Base-by-base conservation (phyloP, 2,329 filamentous ascomycete genomes). In the Fusarium penzigii region DNA sequence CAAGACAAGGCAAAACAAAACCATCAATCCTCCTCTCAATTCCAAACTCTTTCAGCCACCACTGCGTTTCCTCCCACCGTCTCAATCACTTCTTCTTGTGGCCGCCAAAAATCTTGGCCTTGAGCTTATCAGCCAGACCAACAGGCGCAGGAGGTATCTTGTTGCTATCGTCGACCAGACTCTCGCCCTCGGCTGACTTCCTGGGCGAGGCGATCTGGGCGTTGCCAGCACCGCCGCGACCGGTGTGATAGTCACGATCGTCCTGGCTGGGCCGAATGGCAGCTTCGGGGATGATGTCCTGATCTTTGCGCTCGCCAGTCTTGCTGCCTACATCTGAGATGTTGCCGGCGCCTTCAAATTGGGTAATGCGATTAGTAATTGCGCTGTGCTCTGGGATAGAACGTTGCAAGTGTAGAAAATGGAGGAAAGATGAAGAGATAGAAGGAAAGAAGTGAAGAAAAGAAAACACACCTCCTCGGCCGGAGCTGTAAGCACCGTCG, bases 141-240 rank as follows among this genome's bases (percentile, higher is more conserved):
- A 70, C 61, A 48, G 72, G 71, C 9, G 68, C 59, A 36, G 56
- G 59, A n/a, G 53, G 53, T 34, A 57, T 50, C 58, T 69, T 66
- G 17, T 68, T 63, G 6, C 62, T 56, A 36, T 68, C 64, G 6
- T 62, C 57, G 36, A 63, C 53, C 38, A 62, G 61, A 57, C 68
- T 64, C 20, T 68, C 64, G 14, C 68, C 64, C 20, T 68, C 64
- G 14, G 64, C 60, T 8, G 65, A 55, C 49, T 65, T 65, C 61
- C 68, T 66, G 52, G 60, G 57, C 36, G 65, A 65, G 42, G 72
- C 59, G 60, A 78, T 73, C 66, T 78, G 52, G 39, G 57, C 79
- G 67, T 86, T 86, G 46, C 82, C 83, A 10, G 78, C 81, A 52
- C 83, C 83, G 63, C 83, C 83, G 32, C 83, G 82, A 51, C 83